These are phyloP conservation scores for Candida koratica DNA, from an alignment of 805 yeast species.

Conservation along the genomic window DNA sequence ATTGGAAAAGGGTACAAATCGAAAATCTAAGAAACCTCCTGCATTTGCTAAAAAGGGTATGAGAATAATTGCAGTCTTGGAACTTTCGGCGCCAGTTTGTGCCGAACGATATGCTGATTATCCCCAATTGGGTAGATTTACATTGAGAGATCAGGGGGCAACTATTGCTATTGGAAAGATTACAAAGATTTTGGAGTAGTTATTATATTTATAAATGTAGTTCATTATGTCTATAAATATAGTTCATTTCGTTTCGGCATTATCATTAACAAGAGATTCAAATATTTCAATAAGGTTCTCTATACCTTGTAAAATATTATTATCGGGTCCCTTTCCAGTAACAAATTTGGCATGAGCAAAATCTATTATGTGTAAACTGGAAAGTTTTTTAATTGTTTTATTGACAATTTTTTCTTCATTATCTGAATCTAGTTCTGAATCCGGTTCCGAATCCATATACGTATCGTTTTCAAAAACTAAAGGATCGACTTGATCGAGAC, in stretches of 20 bases:
- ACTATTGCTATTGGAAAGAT: constrained; percentile 99
- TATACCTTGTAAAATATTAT: constrained; percentile 65
- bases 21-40: constrained; percentile 94
- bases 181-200: constrained; percentile 62
- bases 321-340: constrained; percentile 67
- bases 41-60: constrained; percentile 98
- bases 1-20: constrained; percentile 93
- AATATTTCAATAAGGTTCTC: constrained; percentile 52
- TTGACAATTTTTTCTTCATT: constrained; percentile 25
- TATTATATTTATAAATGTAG: not conserved
- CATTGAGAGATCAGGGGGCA: constrained; percentile 96
- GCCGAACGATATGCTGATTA: constrained; percentile 88
- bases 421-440: constrained; percentile 19
- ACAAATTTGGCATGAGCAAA: constrained; percentile 79
- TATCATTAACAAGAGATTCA: constrained; percentile 17
- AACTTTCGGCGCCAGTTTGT: constrained; percentile 83
- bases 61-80: constrained; percentile 93
- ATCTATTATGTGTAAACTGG: constrained; percentile 70
- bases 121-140: constrained; percentile 96
- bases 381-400: constrained; percentile 36
- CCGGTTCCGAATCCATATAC: constrained; percentile 12
- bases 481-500: constrained; percentile 36
- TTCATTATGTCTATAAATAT: not conserved
- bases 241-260: not conserved
- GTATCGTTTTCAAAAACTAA: constrained; percentile 17